Percentiles rank a stretch among this genome's conserved stretches.
Conservation (phyloP, 108 stramenopile genomes). For the Cylindrotheca fusiformis region DNA sequence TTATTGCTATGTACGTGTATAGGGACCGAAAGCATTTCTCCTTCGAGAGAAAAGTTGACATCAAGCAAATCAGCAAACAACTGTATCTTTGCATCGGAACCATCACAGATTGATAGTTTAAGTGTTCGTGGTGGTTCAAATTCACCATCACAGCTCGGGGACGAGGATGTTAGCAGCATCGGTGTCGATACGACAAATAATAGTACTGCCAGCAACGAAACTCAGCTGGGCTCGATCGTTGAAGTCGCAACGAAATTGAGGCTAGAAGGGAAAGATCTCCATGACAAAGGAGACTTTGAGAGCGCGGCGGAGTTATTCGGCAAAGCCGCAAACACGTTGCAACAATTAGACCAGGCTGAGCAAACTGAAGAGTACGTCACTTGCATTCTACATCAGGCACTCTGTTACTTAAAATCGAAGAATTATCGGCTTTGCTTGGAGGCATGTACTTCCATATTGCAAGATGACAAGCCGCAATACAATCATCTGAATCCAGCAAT, state of each 20-base stretch:
- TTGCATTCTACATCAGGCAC: slow-evolving; percentile 80
- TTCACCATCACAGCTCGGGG: background rate
- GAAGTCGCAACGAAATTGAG: slow-evolving; percentile 42
- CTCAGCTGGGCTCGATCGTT: background rate
- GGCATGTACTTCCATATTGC: slow-evolving; percentile 66
- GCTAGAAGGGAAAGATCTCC: slow-evolving; percentile 44
- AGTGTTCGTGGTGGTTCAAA: background rate
- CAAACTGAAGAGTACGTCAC: slow-evolving; percentile 63
- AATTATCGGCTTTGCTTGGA: slow-evolving; percentile 46
- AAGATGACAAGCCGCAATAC: slow-evolving; percentile 7
- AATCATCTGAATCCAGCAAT: slow-evolving; percentile 5
- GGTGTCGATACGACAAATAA: background rate
- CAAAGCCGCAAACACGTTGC: slow-evolving; percentile 48
- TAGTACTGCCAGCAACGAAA: background rate
- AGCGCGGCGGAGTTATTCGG: slow-evolving; percentile 50
- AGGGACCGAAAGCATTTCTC: too few relatives aligned
- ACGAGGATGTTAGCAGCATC: background rate
- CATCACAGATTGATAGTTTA: too few relatives aligned
- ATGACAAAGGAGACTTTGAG: slow-evolving; percentile 56
- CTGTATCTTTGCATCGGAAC: too few relatives aligned
- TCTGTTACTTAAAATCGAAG: slow-evolving; percentile 73
- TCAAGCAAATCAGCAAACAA: too few relatives aligned
- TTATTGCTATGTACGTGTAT: too few relatives aligned
- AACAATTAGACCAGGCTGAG: background rate
- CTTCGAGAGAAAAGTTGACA: too few relatives aligned